Percentiles rank a stretch among this genome's conserved stretches.
Evolutionary conservation across 164 flowering plant species (phyloP).

Genomic region (Magnolia changhungtana): DNA sequence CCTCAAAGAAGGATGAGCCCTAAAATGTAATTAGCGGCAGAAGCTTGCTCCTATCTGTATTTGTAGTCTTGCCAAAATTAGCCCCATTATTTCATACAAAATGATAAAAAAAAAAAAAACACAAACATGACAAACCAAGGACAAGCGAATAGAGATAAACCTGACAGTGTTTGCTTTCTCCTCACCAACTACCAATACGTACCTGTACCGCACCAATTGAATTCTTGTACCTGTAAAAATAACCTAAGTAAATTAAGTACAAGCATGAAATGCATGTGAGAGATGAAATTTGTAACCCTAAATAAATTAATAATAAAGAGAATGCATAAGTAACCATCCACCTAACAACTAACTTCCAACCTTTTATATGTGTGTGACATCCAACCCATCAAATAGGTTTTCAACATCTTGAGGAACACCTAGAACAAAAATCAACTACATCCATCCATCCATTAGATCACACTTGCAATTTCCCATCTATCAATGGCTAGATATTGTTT

Average conservation of each 20-base stretch:
- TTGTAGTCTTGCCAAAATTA: background rate
- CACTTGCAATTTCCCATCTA: too few species aligned
- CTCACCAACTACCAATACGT: constrained; percentile 91
- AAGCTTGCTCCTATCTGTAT: background rate
- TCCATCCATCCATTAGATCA: too few species aligned
- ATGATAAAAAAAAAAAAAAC: constrained; percentile 7
- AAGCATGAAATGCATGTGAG: background rate
- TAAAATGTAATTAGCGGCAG: background rate
- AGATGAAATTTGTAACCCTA: too few species aligned
- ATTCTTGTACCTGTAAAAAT: constrained; percentile 72
- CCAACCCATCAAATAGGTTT: too few species aligned
- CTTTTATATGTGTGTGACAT: too few species aligned
- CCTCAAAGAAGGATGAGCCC: background rate
- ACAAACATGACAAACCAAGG: background rate
- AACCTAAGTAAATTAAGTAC: background rate
- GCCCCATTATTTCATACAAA: background rate
- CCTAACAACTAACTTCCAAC: too few species aligned
- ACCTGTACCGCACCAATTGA: constrained; percentile 92
- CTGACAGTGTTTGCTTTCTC: constrained; percentile 70
- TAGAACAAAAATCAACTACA: too few species aligned
- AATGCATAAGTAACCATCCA: too few species aligned
- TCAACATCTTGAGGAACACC: too few species aligned
- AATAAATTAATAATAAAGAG: too few species aligned
- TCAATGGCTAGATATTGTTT: too few species aligned
- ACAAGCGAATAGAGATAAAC: constrained; percentile 24